Evolutionary conservation across 2,329 filamentous ascomycete species (phyloP).

Genomic region (Neofusicoccum parvum): DNA sequence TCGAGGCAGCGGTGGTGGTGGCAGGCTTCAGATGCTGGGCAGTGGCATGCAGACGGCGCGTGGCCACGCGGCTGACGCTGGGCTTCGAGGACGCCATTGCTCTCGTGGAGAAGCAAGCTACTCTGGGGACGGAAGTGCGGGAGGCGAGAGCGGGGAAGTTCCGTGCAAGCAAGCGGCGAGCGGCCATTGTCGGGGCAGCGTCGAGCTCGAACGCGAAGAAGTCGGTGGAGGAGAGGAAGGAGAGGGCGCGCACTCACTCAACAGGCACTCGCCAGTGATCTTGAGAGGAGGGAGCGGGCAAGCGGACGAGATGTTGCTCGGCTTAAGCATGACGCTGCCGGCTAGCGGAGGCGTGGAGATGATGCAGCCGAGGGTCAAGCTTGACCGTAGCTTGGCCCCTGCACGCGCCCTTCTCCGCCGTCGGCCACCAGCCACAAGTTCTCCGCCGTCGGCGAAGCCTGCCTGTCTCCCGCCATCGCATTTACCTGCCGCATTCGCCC

Average conservation of each 20-base stretch:
- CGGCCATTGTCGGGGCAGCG: slow-evolving; percentile 40
- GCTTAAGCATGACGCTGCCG: slow-evolving; percentile 18
- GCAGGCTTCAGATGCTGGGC: slow-evolving; percentile 53
- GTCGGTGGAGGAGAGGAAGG: not conserved
- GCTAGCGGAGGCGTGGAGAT: slow-evolving; percentile 13
- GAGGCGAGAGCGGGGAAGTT: slow-evolving; percentile 45
- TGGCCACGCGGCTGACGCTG: slow-evolving; percentile 30
- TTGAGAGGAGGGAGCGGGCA: not conserved
- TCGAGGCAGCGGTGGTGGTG: slow-evolving; percentile 52
- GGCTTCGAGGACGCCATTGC: slow-evolving; percentile 40
- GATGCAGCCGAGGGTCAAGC: slow-evolving; percentile 14
- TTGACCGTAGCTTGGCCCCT: not conserved
- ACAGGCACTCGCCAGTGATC: not conserved
- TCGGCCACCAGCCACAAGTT: not conserved
- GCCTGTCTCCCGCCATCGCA: not conserved
- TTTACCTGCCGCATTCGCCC: no score
- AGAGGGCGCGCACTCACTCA: not conserved
- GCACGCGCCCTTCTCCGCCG: not conserved
- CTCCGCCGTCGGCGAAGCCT: not conserved
- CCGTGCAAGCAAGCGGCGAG: slow-evolving; percentile 47
- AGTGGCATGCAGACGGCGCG: slow-evolving; percentile 57
- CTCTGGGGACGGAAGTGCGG: slow-evolving; percentile 37
- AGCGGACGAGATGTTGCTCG: not conserved
- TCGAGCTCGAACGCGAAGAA: not conserved
- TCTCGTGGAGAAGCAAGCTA: slow-evolving; percentile 39